These are phyloP conservation scores for Gnomoniopsis smithogilvyi DNA, from an alignment of 2,329 filamentous ascomycete genomes.

Conservation along the genomic window DNA sequence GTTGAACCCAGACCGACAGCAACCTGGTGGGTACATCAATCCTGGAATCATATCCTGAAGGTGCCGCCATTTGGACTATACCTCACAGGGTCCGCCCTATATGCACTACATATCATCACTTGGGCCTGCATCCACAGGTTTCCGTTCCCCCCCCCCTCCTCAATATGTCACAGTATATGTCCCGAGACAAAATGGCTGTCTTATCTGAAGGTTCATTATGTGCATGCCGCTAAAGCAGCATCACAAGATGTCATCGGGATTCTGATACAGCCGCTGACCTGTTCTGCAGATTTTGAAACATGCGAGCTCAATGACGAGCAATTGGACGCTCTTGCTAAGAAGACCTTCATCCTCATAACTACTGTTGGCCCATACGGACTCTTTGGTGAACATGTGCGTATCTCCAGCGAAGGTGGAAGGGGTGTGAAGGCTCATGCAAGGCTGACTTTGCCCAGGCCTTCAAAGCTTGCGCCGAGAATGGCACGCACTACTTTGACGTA, in stretches of 20 bases:
- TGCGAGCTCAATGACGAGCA: conserved; percentile 44
- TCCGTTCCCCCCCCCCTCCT: not conserved
- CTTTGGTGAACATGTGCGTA: conserved; percentile 46
- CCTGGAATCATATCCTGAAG: not conserved
- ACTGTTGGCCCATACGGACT: conserved; percentile 57
- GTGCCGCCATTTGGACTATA: not conserved
- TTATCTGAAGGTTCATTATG: not conserved
- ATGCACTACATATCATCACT: too few relatives aligned
- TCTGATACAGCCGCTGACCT: not conserved
- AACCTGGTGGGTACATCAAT: conserved; percentile 55
- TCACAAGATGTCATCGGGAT: not conserved
- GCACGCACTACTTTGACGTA: conserved; percentile 63
- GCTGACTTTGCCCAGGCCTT: conserved; percentile 37
- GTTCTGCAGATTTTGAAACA: conserved; percentile 46
- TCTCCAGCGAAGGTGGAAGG: not conserved
- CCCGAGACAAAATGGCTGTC: not conserved
- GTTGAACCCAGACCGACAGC: conserved; percentile 65
- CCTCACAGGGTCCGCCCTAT: not conserved
- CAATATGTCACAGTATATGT: not conserved
- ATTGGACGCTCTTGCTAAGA: conserved; percentile 48
- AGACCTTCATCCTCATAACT: conserved; percentile 54
- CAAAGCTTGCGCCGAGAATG: conserved; percentile 58
- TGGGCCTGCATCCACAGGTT: too few relatives aligned
- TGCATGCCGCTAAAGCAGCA: not conserved
- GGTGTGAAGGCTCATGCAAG: not conserved